A percentile compares a stretch with the other conserved stretches of the same genome.
phyloP scores from a whole-genome alignment of 805 yeast genomes.

The Starmerella bombicola region DNA sequence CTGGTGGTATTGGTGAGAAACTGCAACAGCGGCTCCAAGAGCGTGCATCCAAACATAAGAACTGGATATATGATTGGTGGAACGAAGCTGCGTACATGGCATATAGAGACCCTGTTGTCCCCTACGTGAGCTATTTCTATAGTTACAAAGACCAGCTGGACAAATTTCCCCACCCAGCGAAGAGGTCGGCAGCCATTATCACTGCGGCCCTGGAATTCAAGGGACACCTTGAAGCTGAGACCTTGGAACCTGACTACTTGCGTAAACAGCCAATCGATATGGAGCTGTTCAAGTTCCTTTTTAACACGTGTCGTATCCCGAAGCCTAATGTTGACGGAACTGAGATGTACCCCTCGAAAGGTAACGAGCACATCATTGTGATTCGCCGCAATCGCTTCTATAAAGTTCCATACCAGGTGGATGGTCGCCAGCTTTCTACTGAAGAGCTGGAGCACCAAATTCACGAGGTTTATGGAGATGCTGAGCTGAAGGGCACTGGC shows the following conservation, averaged over 20 bases:
- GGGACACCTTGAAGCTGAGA: conserved; percentile 52
- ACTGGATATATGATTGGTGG: conserved; percentile 91
- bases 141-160: conserved; percentile 54
- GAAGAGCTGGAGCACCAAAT: conserved; percentile 42
- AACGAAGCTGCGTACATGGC: conserved; percentile 84
- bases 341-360: conserved; percentile 34
- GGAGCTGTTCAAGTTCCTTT: conserved; percentile 86
- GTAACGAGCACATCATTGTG: conserved; percentile 59
- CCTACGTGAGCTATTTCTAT: conserved; percentile 84
- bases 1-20: conserved; percentile 51
- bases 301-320: conserved; percentile 82
- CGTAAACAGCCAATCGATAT: conserved; percentile 80
- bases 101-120: conserved; percentile 88
- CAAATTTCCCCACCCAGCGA: conserved; percentile 28
- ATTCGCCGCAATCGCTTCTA: conserved; percentile 67
- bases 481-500: conserved; percentile 34
- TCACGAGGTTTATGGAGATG: conserved; percentile 37
- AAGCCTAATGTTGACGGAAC: conserved; percentile 42
- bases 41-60: conserved; percentile 48
- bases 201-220: conserved; percentile 57
- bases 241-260: conserved; percentile 66
- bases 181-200: conserved; percentile 64
- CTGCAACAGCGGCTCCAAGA: conserved; percentile 55
- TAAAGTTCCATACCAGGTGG: conserved; percentile 40
- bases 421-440: conserved; percentile 30